A percentile compares a stretch with the other conserved stretches of the same genome.
phyloP scores from a whole-genome alignment of 2,329 filamentous ascomycete species.

The Colletotrichum tropicale region DNA sequence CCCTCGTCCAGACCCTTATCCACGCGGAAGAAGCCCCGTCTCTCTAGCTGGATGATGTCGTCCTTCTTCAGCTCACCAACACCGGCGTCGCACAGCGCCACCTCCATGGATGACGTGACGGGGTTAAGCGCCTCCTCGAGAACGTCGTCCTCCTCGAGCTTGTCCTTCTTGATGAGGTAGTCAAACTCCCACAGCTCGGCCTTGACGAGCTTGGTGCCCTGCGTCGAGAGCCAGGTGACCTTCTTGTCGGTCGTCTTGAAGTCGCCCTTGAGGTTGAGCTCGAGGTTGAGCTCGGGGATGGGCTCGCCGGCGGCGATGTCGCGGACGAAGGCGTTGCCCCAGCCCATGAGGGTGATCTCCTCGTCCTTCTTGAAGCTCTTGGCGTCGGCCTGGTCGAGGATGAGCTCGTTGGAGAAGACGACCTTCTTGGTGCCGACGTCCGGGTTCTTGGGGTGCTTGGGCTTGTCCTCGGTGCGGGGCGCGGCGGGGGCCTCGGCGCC shows the following conservation, averaged over 20 bases:
- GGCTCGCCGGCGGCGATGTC: conserved; percentile 63
- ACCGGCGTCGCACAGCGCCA: conserved; percentile 81
- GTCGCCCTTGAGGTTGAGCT: conserved; percentile 91
- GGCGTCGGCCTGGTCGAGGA: conserved; percentile 87
- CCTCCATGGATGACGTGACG: conserved; percentile 74
- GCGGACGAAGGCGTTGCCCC: conserved; percentile 87
- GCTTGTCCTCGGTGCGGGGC: conserved; percentile 74
- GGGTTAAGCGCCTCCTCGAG: conserved; percentile 84
- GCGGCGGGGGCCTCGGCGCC: conserved; percentile 70
- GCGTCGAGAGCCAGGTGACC: conserved; percentile 86
- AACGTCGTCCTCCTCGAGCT: conserved; percentile 85
- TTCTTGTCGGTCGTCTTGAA: conserved; percentile 97
- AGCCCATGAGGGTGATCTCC: conserved; percentile 95
- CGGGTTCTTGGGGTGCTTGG: conserved; percentile 89
- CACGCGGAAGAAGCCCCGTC: conserved; percentile 89
- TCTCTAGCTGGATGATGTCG: conserved; percentile 94
- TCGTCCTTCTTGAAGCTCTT: conserved; percentile 82
- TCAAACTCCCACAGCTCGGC: conserved; percentile 94
- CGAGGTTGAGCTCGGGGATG: conserved; percentile 75
- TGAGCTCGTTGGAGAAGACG: conserved; percentile 73
- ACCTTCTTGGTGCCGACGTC: conserved; percentile 87
- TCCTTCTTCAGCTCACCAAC: conserved; percentile 79
- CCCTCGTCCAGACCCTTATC: conserved; percentile 67
- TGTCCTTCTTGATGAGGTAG: conserved; percentile 94
- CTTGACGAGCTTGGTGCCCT: conserved; percentile 76